A percentile compares a stretch with the other conserved stretches of the same genome.
Evolutionary conservation across 169 alveolate genomes (phyloP).

Genomic region (Cryptosporidium baileyi): DNA sequence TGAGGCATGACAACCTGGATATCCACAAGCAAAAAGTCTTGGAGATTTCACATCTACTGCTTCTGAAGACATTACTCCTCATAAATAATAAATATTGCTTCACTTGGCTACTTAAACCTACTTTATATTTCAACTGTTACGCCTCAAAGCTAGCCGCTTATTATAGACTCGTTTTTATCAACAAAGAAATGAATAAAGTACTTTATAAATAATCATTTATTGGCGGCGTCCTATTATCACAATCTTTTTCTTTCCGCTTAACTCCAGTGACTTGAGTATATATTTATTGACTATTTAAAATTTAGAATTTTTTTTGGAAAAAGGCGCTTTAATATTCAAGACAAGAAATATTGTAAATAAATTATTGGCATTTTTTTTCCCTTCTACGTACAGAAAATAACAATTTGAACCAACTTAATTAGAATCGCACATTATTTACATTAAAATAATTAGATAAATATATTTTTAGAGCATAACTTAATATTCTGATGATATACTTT

Average conservation of each 20-base stretch:
- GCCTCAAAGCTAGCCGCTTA: conserved; percentile 39
- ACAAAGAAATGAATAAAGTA: not conserved
- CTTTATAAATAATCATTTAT: conserved; percentile 9
- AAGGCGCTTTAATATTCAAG: conserved; percentile 51
- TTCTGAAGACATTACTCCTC: conserved; percentile 71
- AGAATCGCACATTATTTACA: too few relatives aligned
- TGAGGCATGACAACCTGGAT: conserved; percentile 71
- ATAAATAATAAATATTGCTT: conserved; percentile 49
- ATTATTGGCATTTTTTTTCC: too few relatives aligned
- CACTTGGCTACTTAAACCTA: not conserved
- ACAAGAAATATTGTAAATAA: not conserved
- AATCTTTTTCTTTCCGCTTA: conserved; percentile 38
- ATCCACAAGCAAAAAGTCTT: conserved; percentile 70
- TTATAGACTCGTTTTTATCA: conserved; percentile 48
- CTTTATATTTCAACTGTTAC: conserved; percentile 41
- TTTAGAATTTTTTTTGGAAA: too few relatives aligned
- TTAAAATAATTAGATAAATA: too few relatives aligned
- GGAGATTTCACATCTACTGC: conserved; percentile 70
- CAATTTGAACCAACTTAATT: too few relatives aligned
- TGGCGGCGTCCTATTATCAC: conserved; percentile 59
- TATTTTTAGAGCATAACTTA: too few relatives aligned
- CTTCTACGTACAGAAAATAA: too few relatives aligned
- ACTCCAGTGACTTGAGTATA: conserved; percentile 49
- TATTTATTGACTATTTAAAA: conserved; percentile 21
- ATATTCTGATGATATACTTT: too few relatives aligned